Evolutionary conservation across 2,329 filamentous ascomycete genomes (phyloP).

Genomic region (Didymosphaeria variabile): DNA sequence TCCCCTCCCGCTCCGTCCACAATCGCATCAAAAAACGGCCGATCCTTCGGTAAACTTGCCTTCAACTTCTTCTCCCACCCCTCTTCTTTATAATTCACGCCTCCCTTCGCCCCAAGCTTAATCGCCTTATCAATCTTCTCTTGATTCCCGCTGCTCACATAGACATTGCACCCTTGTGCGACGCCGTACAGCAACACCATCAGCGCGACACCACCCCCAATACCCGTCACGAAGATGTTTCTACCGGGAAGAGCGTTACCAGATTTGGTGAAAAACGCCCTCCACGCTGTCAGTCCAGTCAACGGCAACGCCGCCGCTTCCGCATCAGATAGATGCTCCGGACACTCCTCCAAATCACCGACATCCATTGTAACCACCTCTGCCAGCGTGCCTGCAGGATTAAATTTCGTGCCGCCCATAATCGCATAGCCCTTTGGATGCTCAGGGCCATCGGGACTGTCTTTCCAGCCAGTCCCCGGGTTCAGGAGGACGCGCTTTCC

Average conservation of each 20-base stretch:
- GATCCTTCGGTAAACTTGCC: slow-evolving; percentile 68
- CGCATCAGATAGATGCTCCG: slow-evolving; percentile 72
- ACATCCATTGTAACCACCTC: slow-evolving; percentile 77
- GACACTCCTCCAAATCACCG: slow-evolving; percentile 78
- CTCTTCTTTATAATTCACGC: slow-evolving; percentile 81
- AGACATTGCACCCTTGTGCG: slow-evolving; percentile 77
- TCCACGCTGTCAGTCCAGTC: slow-evolving; percentile 87
- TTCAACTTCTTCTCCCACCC: slow-evolving; percentile 82
- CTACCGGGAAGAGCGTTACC: slow-evolving; percentile 69
- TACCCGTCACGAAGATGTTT: slow-evolving; percentile 87
- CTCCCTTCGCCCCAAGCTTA: slow-evolving; percentile 77
- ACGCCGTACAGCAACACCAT: slow-evolving; percentile 82
- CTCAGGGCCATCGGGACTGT: slow-evolving; percentile 77
- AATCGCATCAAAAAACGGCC: slow-evolving; percentile 79
- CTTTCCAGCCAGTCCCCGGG: slow-evolving; percentile 80
- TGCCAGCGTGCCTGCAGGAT: slow-evolving; percentile 74
- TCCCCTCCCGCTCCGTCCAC: slow-evolving; percentile 92
- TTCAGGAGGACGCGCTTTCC: slow-evolving; percentile 79
- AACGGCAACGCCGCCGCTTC: slow-evolving; percentile 88
- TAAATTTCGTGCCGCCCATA: slow-evolving; percentile 72
- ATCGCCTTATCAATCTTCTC: slow-evolving; percentile 79
- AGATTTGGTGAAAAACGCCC: slow-evolving; percentile 83
- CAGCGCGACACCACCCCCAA: slow-evolving; percentile 90
- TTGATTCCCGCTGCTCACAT: slow-evolving; percentile 77
- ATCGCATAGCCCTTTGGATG: slow-evolving; percentile 66